Base-by-base conservation (phyloP, 257 asterid genomes). In the Anisodus tanguticus region DNA sequence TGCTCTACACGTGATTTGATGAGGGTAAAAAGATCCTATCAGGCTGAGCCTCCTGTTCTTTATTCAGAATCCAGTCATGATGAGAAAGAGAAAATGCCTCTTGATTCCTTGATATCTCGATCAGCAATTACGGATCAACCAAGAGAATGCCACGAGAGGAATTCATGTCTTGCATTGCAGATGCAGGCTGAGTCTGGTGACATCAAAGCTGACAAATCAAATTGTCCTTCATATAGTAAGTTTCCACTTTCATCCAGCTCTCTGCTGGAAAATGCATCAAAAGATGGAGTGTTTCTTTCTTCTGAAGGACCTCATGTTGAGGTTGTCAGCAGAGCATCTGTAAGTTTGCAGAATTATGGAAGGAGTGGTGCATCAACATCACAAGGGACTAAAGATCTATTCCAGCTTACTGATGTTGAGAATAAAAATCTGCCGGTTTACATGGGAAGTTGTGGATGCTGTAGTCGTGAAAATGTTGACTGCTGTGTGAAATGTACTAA, bases 1-100 rank as follows among this genome's bases (percentile, higher is more conserved):
- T 91, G 95, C 92, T 94, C 98, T 41, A 85, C 92, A 86, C 89
- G 97, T 85, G 98, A 95, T 72, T 86, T 94, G 85, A 96, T 93
- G 98, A 92, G 99, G 90, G 93, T 89, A 88, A 96, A 92, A 83
- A 90, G 99, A 49, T 89, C 92, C 84, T 88, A 88, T 85, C 89
- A 88, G 60, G 83, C 83, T 84, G 95, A 92, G 85, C 85, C 69
- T 84, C 84, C 89, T 85, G 94, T 41, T 84, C 82, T 74, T 80
- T 87, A 78, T 81, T 51, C 85, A 64, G 85, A 82, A 83, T 71
- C 26, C 66, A 55, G 80, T 78, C 85, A 83, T 68, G 88, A 67
- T 80, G 78, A 80, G 80, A 87, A 82, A 87, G 85, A 85, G 76
- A 78, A 76, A 83, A 82, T 58, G 66, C 82, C 83, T 58, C 83